Percentiles rank a stretch among this genome's conserved stretches.
Evolutionary conservation across 208 protist species (phyloP).

Genomic region (Crithidia brevicula): DNA sequence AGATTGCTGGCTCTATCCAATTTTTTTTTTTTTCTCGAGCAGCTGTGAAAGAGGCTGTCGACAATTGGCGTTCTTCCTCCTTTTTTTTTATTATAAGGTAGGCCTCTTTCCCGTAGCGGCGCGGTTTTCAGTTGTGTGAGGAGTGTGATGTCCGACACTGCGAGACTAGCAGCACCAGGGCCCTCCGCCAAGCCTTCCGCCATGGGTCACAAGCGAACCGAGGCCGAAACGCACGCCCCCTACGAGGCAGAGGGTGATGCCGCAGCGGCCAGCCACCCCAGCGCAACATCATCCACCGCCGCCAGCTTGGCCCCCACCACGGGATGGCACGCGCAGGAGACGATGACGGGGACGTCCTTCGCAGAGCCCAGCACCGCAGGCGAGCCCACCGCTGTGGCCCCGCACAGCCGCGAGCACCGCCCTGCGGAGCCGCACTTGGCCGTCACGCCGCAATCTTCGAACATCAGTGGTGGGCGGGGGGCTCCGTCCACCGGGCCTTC

Average conservation of each 20-base stretch:
- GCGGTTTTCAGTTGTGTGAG: neutral
- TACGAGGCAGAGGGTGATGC: constrained; percentile 12
- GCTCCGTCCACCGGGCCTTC: no score
- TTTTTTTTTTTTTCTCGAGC: no score
- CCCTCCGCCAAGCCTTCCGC: neutral
- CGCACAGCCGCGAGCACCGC: no score
- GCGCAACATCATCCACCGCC: neutral
- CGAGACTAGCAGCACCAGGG: neutral
- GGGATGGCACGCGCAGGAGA: neutral
- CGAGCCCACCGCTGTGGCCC: no score
- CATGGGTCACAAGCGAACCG: neutral
- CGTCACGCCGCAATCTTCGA: no score
- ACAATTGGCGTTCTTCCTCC: no score
- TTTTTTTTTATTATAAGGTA: no score
- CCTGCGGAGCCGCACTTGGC: no score
- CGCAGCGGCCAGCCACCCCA: neutral
- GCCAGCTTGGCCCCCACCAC: neutral
- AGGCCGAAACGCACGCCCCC: constrained; percentile 21
- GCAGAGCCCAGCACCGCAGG: neutral
- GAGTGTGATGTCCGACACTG: constrained; percentile 4
- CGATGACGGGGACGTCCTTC: neutral
- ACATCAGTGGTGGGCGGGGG: no score
- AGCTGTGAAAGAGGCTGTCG: no score
- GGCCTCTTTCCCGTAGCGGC: no score
- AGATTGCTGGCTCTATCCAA: no score